phyloP scores from a whole-genome alignment of 192 early-diverging fungal species.

The Backusella australiensis region DNA sequence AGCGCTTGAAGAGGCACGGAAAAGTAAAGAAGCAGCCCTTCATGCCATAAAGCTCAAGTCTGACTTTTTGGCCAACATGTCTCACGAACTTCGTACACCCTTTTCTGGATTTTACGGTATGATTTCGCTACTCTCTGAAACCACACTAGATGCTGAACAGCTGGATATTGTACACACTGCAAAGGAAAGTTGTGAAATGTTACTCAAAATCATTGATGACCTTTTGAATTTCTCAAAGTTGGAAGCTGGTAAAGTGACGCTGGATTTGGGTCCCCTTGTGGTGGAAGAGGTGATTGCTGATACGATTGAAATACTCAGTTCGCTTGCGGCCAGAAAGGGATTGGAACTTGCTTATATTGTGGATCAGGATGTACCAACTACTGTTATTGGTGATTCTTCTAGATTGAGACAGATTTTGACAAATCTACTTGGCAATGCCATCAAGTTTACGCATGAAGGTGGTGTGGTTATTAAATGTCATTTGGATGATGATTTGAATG shows the following conservation, averaged over 20 bases:
- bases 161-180: constrained; percentile 47
- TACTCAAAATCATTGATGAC: constrained; percentile 52
- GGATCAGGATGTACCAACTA: constrained; percentile 49
- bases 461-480: constrained; percentile 51
- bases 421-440: constrained; percentile 62
- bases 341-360: constrained; percentile 53
- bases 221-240: constrained; percentile 56
- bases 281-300: constrained; percentile 57
- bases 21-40: constrained; percentile 33
- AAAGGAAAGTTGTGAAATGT: constrained; percentile 49
- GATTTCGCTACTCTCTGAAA: constrained; percentile 49
- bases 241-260: constrained; percentile 52
- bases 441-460: constrained; percentile 66
- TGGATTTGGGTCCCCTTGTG: constrained; percentile 51
- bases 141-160: constrained; percentile 46
- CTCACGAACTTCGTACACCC: constrained; percentile 75
- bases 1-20: constrained; percentile 28
- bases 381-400: constrained; percentile 52
- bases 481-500: constrained; percentile 35
- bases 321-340: constrained; percentile 50
- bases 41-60: constrained; percentile 45
- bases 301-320: constrained; percentile 54
- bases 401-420: constrained; percentile 59
- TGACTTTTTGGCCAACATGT: constrained; percentile 75
- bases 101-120: constrained; percentile 57